Evolutionary conservation across 1,139 yeast species (phyloP).

Genomic region (Hyphopichia burtonii): DNA sequence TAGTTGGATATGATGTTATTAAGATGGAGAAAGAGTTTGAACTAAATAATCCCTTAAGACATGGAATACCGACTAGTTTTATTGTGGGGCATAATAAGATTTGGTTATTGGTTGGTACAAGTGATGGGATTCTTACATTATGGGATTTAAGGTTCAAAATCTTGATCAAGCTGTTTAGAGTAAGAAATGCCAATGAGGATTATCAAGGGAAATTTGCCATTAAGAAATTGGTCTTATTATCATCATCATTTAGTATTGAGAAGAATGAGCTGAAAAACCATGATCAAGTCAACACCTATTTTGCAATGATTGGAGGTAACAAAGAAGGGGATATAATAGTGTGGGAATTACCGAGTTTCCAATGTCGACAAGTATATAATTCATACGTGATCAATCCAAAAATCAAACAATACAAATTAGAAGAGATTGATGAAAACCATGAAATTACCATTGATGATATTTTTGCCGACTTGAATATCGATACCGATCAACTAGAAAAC

Average conservation of each 20-base stretch:
- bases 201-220: conserved; percentile 36
- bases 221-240: conserved; percentile 41
- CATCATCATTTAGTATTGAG: conserved; percentile 23
- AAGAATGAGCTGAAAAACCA: background rate
- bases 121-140: conserved; percentile 66
- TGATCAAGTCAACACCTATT: conserved; percentile 20
- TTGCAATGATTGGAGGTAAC: conserved; percentile 68
- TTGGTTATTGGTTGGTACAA: conserved; percentile 77
- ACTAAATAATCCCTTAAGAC: conserved; percentile 56
- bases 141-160: conserved; percentile 81
- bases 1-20: conserved; percentile 60
- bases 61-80: conserved; percentile 66
- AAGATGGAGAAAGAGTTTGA: conserved; percentile 47
- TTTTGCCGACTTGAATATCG: conserved; percentile 14
- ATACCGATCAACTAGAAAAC: conserved; percentile 9
- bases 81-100: conserved; percentile 49
- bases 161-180: conserved; percentile 60
- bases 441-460: conserved; percentile 18
- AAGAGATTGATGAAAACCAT: conserved; percentile 25
- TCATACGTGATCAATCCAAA: conserved; percentile 29
- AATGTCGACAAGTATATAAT: conserved; percentile 58
- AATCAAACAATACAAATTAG: conserved; percentile 32
- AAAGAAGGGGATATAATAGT: conserved; percentile 59
- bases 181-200: conserved; percentile 19
- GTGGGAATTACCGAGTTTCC: conserved; percentile 73